phyloP scores from a whole-genome alignment of 306 rosid species.

The Mimosa bimucronata region DNA sequence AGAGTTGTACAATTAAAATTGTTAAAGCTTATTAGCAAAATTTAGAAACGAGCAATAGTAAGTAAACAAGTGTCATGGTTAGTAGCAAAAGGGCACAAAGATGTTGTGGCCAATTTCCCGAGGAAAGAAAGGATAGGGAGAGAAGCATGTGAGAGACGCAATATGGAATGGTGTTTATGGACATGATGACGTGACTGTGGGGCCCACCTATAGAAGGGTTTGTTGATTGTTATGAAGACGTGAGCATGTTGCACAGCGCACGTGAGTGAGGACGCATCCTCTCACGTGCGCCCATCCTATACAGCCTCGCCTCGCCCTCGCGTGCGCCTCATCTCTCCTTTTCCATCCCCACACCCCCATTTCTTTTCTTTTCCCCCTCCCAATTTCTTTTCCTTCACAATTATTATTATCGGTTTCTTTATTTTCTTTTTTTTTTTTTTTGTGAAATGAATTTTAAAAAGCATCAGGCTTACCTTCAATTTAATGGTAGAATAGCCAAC shows the following conservation, averaged over 20 bases:
- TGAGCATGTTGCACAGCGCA: slow-evolving; percentile 41
- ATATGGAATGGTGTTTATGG: neutral
- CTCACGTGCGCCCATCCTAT: slow-evolving; percentile 62
- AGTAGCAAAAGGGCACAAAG: neutral
- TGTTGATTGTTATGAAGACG: slow-evolving; percentile 21
- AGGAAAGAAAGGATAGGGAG: neutral
- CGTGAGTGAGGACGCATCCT: slow-evolving; percentile 49
- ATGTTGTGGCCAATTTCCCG: neutral
- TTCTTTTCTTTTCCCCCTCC: neutral
- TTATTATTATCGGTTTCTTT: too few relatives aligned
- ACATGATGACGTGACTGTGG: neutral
- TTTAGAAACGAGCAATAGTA: too few relatives aligned
- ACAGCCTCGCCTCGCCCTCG: slow-evolving; percentile 66
- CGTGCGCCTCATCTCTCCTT: slow-evolving; percentile 48
- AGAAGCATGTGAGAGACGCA: neutral
- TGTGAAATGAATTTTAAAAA: too few relatives aligned
- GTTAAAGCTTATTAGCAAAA: too few relatives aligned
- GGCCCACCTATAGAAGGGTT: neutral
- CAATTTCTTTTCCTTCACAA: too few relatives aligned
- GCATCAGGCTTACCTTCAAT: too few relatives aligned
- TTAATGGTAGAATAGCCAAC: too few relatives aligned
- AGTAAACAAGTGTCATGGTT: too few relatives aligned
- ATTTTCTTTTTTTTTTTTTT: too few relatives aligned
- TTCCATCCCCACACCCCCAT: neutral
- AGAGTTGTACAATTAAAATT: too few relatives aligned